Conservation (phyloP, 306 rosid genomes). For the Cucurbita maxima region DNA sequence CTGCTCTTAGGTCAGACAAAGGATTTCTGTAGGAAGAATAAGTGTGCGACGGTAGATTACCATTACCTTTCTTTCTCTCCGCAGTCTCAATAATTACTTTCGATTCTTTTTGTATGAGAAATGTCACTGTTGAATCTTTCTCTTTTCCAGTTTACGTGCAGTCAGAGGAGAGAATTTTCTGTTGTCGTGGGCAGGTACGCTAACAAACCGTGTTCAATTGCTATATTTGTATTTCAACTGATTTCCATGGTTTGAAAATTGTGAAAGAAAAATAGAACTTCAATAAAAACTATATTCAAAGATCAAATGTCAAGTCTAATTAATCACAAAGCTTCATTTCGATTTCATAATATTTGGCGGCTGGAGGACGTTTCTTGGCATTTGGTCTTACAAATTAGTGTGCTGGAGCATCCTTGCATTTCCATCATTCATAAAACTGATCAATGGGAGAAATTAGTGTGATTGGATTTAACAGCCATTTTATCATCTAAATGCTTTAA, state of each 20-base stretch:
- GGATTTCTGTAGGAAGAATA: conserved; percentile 15
- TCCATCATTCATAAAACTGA: background rate
- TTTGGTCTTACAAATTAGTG: background rate
- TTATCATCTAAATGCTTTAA: background rate
- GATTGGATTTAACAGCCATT: background rate
- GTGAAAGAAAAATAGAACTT: background rate
- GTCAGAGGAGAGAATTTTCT: conserved; percentile 30
- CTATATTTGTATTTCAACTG: background rate
- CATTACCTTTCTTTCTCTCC: background rate
- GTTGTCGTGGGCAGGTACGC: conserved; percentile 55
- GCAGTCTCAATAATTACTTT: background rate
- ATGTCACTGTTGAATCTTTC: conserved; percentile 1
- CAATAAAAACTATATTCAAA: background rate
- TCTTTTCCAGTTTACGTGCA: conserved; percentile 32
- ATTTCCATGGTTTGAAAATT: background rate
- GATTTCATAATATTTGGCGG: background rate
- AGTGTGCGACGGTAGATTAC: conserved; percentile 26
- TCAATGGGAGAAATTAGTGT: background rate
- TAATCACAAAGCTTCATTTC: background rate
- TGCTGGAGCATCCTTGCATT: background rate
- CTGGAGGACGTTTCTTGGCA: background rate
- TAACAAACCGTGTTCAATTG: background rate
- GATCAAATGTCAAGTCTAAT: background rate
- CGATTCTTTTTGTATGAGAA: background rate
- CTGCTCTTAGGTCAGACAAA: conserved; percentile 20